Evolutionary conservation across 2,329 filamentous ascomycete species (phyloP).

Genomic region (Mariannaea elegans): DNA sequence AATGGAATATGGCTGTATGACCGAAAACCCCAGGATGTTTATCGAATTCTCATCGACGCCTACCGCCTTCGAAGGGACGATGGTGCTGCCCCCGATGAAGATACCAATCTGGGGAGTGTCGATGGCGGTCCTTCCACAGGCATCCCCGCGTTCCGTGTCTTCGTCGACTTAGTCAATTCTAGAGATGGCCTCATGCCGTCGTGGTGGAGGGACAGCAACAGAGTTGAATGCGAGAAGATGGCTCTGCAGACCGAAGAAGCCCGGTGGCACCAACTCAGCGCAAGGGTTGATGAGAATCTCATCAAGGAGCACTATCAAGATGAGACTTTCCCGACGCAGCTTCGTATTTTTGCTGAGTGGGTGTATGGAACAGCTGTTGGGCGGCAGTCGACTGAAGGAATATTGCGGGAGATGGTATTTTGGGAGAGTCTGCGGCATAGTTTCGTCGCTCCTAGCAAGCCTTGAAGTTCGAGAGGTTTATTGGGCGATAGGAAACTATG

Average conservation of each 20-base stretch:
- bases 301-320: constrained; percentile 50
- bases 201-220: constrained; percentile 50
- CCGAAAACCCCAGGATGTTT: constrained; percentile 51
- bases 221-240: constrained; percentile 43
- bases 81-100: constrained; percentile 27
- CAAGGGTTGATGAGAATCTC: constrained; percentile 39
- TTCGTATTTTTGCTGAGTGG: constrained; percentile 52
- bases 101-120: constrained; percentile 31
- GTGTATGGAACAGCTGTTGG: constrained; percentile 28
- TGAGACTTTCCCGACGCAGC: constrained; percentile 50
- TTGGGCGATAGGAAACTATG: no score
- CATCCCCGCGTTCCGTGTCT: constrained; percentile 43
- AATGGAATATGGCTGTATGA: constrained; percentile 48
- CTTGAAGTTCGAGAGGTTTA: not conserved
- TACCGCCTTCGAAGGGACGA: constrained; percentile 53
- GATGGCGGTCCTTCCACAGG: constrained; percentile 30
- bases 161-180: constrained; percentile 34
- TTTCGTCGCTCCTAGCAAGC: not conserved
- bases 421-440: not conserved
- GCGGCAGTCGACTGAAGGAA: not conserved
- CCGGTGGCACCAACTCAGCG: constrained; percentile 39
- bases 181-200: constrained; percentile 43
- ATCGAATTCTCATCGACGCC: constrained; percentile 52
- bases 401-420: not conserved
- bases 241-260: constrained; percentile 30